phyloP scores from a whole-genome alignment of 257 asterid species.

The Plantago ovata region DNA sequence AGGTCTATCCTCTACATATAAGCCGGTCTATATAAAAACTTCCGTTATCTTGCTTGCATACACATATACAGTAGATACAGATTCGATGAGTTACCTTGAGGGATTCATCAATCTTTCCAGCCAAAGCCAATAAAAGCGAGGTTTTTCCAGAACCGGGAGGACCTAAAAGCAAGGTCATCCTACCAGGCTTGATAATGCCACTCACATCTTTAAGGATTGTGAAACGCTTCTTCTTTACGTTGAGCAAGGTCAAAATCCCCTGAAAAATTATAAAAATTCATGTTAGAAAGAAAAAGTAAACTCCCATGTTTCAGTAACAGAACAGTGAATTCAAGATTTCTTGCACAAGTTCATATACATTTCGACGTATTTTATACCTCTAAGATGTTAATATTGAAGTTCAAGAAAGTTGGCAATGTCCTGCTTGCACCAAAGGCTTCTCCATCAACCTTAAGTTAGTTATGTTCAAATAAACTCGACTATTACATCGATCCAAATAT shows the following conservation, averaged over 20 bases:
- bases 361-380: conserved; percentile 45
- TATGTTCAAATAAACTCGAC: too few relatives aligned
- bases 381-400: conserved; percentile 36
- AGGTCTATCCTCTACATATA: too few relatives aligned
- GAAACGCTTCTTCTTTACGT: conserved; percentile 44
- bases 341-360: too few relatives aligned
- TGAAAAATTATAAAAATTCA: neutral
- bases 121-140: conserved; percentile 53
- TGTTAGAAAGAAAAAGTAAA: too few relatives aligned
- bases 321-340: neutral
- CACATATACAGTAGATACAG: too few relatives aligned
- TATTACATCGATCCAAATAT: too few relatives aligned
- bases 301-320: neutral
- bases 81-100: conserved; percentile 57
- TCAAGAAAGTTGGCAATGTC: conserved; percentile 44
- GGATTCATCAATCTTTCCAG: conserved; percentile 55
- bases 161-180: conserved; percentile 61
- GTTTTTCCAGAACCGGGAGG: conserved; percentile 71
- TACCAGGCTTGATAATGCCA: conserved; percentile 61
- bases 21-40: too few relatives aligned
- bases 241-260: conserved; percentile 37
- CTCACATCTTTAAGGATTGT: conserved; percentile 57
- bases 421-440: conserved; percentile 36
- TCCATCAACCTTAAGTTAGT: conserved; percentile 37
- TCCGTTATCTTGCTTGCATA: too few relatives aligned